Percentiles rank a stretch among this genome's conserved stretches.
phyloP scores from a whole-genome alignment of 2,329 filamentous ascomycete species.

The Graphilbum sp. region DNA sequence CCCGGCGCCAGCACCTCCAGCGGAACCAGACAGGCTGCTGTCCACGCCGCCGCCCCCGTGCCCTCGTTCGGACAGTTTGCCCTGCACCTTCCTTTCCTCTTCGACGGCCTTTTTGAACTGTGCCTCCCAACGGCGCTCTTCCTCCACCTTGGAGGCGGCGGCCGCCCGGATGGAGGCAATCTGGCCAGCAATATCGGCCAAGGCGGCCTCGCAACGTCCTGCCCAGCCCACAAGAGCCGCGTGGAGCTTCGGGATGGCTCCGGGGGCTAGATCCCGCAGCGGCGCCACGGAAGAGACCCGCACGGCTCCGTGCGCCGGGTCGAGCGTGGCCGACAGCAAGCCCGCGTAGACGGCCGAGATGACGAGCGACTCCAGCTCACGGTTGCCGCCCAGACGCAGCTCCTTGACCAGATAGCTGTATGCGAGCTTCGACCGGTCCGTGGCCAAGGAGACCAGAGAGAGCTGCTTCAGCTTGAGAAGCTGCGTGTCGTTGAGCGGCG shows the following conservation, averaged over 20 bases:
- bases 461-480: constrained; percentile 77
- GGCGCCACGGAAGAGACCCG: constrained; percentile 68
- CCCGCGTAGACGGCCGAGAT: constrained; percentile 78
- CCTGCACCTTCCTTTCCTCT: constrained; percentile 20
- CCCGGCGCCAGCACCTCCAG: neutral
- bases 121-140: constrained; percentile 29
- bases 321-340: constrained; percentile 66
- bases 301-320: constrained; percentile 59
- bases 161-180: constrained; percentile 47
- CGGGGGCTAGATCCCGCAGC: constrained; percentile 68
- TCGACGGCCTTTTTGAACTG: constrained; percentile 33
- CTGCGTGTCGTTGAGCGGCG: constrained; percentile 56
- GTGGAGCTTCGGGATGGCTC: constrained; percentile 53
- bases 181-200: constrained; percentile 60
- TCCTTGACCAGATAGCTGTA: constrained; percentile 52
- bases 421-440: constrained; percentile 48
- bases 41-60: constrained; percentile 5
- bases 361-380: constrained; percentile 71
- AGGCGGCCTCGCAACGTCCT: constrained; percentile 56
- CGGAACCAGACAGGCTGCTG: constrained; percentile 3
- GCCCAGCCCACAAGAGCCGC: constrained; percentile 58
- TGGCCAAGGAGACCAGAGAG: constrained; percentile 67
- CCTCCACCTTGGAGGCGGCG: constrained; percentile 35
- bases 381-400: constrained; percentile 48
- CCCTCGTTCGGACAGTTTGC: neutral